These are phyloP conservation scores for Sclerotinia sclerotiorum DNA, from an alignment of 2,329 filamentous ascomycete genomes.

Conservation along the genomic window DNA sequence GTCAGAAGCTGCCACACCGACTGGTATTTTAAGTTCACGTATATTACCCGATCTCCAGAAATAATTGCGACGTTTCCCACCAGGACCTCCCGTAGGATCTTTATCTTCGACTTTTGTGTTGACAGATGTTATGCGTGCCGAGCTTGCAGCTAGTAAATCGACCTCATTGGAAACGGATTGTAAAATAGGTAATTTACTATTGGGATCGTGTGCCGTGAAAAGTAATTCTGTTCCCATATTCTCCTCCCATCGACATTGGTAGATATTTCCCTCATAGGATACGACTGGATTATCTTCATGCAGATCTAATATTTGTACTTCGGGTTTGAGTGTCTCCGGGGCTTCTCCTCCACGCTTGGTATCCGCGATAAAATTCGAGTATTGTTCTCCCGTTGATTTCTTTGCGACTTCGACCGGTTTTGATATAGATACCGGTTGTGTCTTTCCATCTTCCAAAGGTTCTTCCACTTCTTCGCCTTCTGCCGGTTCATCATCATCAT, in stretches of 20 bases:
- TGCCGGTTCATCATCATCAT: constrained; percentile 26
- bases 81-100: constrained; percentile 13
- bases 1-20: constrained; percentile 36
- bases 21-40: constrained; percentile 25
- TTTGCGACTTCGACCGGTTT: neutral
- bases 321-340: constrained; percentile 7
- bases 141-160: constrained; percentile 70
- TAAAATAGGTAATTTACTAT: constrained; percentile 47
- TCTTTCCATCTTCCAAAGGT: constrained; percentile 36
- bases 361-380: constrained; percentile 15
- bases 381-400: neutral
- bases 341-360: constrained; percentile 26
- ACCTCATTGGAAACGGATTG: constrained; percentile 58
- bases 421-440: constrained; percentile 31
- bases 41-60: constrained; percentile 18
- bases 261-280: constrained; percentile 75
- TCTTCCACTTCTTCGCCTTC: constrained; percentile 31
- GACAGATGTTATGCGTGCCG: constrained; percentile 66
- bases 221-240: constrained; percentile 83
- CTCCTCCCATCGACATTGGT: constrained; percentile 77
- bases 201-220: constrained; percentile 55
- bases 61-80: constrained; percentile 5
- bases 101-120: constrained; percentile 31
- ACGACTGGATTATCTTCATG: constrained; percentile 75
- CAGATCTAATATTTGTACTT: constrained; percentile 80